These are phyloP conservation scores for Kodamaea sp. DNA, from an alignment of 1,139 yeast species.

Conservation along the genomic window DNA sequence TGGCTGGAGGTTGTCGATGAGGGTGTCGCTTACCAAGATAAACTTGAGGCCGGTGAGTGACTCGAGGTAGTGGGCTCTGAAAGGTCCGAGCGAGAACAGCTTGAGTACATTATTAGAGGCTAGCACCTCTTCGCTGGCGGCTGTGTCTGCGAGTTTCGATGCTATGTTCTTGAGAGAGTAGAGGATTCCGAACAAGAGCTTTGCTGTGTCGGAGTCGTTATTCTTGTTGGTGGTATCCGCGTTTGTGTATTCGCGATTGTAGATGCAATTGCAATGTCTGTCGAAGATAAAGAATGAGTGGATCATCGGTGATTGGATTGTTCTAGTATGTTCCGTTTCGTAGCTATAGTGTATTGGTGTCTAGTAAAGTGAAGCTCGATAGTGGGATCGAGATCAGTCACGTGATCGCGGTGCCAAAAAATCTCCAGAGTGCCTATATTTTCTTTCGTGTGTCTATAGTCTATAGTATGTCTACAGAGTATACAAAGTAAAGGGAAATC, in stretches of 20 bases:
- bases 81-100: constrained; percentile 70
- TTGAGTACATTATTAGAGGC: constrained; percentile 51
- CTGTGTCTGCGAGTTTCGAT: constrained; percentile 53
- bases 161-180: constrained; percentile 79
- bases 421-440: too few relatives aligned
- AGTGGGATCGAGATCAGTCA: too few relatives aligned
- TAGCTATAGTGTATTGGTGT: too few relatives aligned
- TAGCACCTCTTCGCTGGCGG: constrained; percentile 12
- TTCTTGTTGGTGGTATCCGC: constrained; percentile 44
- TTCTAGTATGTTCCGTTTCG: too few relatives aligned
- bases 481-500: too few relatives aligned
- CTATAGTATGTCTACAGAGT: too few relatives aligned
- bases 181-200: constrained; percentile 83
- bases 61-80: constrained; percentile 77
- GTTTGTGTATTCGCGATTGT: constrained; percentile 60
- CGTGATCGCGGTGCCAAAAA: too few relatives aligned
- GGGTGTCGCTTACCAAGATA: constrained; percentile 69
- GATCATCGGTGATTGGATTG: too few relatives aligned
- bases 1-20: constrained; percentile 58
- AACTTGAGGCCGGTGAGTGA: constrained; percentile 79
- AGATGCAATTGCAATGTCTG: constrained; percentile 82
- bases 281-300: constrained; percentile 88
- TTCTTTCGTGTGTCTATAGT: too few relatives aligned
- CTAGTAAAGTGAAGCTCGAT: too few relatives aligned
- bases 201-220: constrained; percentile 66